Evolutionary conservation across 805 yeast species (phyloP), one percentile per base, ranked within the genome.

Genomic region (Lachancea cidri): DNA sequence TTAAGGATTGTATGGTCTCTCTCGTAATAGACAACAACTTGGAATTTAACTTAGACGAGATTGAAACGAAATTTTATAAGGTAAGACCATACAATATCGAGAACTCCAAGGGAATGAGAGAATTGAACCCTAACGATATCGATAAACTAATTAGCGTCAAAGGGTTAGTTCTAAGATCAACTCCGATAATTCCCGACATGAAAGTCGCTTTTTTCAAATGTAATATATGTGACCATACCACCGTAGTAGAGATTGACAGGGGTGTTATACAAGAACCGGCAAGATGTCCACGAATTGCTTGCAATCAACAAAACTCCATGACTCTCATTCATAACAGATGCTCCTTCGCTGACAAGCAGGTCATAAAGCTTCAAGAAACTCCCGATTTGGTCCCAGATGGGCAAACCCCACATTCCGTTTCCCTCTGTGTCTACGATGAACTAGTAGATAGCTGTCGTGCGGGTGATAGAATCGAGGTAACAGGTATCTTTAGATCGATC

Each of bases 301-400:
- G 98, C 67, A 78, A 80, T 15, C 86, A 83, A 48, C 71, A 77
- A 8, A 86, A 86, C 62, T 84, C 97, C 3, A 87, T 93, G 97
- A 78, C 83, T 44, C 67, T 93, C 36, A 74, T 93, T 15, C 98
- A 93, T 65, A 93, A 93, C 62, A 76, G 98, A 52, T 85, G 95
- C 29, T 76, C 86, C 0, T 93, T 91, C 65, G 93, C 95, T 18
- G 97, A 93, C 64, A 93, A 91, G 58, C 99, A 93, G 65, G 91
- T 93, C 20, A 79, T 93, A 51, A 86, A 86, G 55, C 68, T 93
- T 32, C 98, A 93, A 65, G 98, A 93, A 64, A 88, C 96, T 0
- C 96, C 96, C 0, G 98, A 93, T 63, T 73, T 79, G 47, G 95
- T 91, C 13, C 98, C 98, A 3, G 98, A 86, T 66, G 98, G 98